phyloP scores from a whole-genome alignment of 225 moss, liverwort and hornwort species.

The Antitrichia curtipendula region DNA sequence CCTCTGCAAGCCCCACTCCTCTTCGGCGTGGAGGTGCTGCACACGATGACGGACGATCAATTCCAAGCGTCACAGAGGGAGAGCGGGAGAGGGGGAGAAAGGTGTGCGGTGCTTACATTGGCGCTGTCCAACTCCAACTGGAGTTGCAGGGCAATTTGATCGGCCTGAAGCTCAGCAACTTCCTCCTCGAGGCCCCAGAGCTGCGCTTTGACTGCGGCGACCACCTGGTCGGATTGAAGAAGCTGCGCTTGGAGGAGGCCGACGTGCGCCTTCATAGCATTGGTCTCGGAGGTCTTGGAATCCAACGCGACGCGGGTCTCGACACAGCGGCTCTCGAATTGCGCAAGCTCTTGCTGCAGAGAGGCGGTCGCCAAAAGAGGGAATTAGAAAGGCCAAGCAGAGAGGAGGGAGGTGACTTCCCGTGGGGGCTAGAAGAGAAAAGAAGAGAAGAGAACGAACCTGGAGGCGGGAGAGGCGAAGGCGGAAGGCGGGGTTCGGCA shows the following conservation, averaged over 20 bases:
- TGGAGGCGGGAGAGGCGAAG: constrained; percentile 23
- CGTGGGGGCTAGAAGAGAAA: not conserved
- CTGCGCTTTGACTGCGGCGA: constrained; percentile 1
- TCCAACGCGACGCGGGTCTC: constrained; percentile 21
- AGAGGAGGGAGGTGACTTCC: not conserved
- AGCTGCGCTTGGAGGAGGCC: constrained; percentile 19
- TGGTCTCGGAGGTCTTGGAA: constrained; percentile 13
- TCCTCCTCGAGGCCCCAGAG: constrained; percentile 27
- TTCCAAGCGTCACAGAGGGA: not conserved
- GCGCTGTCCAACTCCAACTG: constrained; percentile 29
- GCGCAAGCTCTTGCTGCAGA: constrained; percentile 20
- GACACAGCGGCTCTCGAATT: constrained; percentile 14
- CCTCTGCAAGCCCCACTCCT: constrained; percentile 35
- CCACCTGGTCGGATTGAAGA: constrained; percentile 13
- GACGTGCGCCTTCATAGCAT: constrained; percentile 17
- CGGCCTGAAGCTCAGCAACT: constrained; percentile 20
- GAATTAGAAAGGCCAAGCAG: not conserved
- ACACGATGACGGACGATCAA: not conserved
- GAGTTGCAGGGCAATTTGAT: constrained; percentile 35
- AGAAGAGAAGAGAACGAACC: not conserved
- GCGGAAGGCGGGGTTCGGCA: not conserved
- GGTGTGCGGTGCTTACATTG: constrained; percentile 7
- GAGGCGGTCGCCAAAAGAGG: not conserved
- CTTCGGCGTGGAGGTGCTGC: constrained; percentile 34
- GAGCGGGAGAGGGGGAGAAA: not conserved